Percentiles rank a stretch among this genome's conserved stretches.
phyloP scores from a whole-genome alignment of 2,329 filamentous ascomycete species.

The Botrytis sinoallii region DNA sequence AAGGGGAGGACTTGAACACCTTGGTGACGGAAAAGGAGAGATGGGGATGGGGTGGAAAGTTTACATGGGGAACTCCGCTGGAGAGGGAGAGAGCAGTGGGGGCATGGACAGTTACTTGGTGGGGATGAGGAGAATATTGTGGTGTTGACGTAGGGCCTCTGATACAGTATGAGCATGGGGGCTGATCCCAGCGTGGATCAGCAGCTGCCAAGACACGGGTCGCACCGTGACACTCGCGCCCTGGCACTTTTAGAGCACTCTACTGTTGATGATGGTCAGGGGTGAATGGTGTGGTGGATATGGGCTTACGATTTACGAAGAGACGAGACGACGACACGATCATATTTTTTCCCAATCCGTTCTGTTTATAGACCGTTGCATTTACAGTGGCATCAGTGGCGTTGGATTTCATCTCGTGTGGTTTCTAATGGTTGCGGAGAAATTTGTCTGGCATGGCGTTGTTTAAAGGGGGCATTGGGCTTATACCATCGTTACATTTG shows the following conservation, averaged over 20 bases:
- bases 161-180: neutral
- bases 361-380: neutral
- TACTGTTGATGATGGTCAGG: neutral
- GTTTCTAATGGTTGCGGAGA: neutral
- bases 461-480: neutral
- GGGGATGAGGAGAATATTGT: neutral
- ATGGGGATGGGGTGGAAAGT: constrained; percentile 3
- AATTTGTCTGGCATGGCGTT: neutral
- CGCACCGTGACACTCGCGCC: neutral
- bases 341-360: neutral
- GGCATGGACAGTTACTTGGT: neutral
- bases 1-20: neutral
- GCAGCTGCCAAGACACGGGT: neutral
- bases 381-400: neutral
- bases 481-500: constrained; percentile 1
- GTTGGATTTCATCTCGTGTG: neutral
- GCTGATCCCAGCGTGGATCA: neutral
- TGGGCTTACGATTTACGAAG: neutral
- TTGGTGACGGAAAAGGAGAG: neutral
- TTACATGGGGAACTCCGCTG: neutral
- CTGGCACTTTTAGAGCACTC: constrained; percentile 1
- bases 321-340: neutral
- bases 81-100: neutral
- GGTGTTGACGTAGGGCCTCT: neutral
- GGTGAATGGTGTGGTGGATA: neutral